These are phyloP conservation scores for Rhexocercosporidium sp. DNA, from an alignment of 2,329 filamentous ascomycete species.

Conservation along the genomic window DNA sequence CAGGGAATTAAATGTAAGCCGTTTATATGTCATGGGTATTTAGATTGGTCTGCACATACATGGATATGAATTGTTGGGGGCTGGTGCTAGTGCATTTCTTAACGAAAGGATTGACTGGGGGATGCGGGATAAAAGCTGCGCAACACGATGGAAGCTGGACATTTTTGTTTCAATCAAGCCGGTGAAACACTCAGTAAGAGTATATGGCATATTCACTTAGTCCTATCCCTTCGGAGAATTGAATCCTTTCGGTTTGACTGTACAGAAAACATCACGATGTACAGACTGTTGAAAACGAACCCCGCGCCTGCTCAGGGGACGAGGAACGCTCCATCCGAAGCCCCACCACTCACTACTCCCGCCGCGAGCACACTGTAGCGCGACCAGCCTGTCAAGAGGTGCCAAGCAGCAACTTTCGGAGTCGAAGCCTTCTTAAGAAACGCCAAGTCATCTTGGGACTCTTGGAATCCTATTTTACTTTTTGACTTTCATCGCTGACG, in stretches of 20 bases:
- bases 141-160: background rate
- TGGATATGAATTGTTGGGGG: slow-evolving; percentile 4
- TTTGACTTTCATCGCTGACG: background rate
- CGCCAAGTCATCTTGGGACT: background rate
- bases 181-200: too few relatives aligned
- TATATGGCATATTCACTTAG: too few relatives aligned
- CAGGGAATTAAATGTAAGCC: slow-evolving; percentile 6
- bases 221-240: background rate
- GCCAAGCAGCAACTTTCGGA: background rate
- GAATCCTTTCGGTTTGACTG: background rate
- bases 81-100: background rate
- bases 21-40: background rate
- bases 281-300: background rate
- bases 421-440: slow-evolving; percentile 3
- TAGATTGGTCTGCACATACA: slow-evolving; percentile 3
- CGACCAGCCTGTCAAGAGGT: background rate
- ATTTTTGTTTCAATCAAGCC: background rate
- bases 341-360: background rate
- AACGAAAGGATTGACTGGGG: background rate
- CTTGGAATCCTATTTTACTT: background rate
- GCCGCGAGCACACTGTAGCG: background rate
- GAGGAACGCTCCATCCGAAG: background rate
- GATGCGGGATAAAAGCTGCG: too few relatives aligned
- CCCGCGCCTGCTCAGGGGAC: background rate
- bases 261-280: background rate